Percentiles rank a stretch among this genome's conserved stretches.
phyloP scores from a whole-genome alignment of 1,284 basidiomycete species.

The Somion occarium region DNA sequence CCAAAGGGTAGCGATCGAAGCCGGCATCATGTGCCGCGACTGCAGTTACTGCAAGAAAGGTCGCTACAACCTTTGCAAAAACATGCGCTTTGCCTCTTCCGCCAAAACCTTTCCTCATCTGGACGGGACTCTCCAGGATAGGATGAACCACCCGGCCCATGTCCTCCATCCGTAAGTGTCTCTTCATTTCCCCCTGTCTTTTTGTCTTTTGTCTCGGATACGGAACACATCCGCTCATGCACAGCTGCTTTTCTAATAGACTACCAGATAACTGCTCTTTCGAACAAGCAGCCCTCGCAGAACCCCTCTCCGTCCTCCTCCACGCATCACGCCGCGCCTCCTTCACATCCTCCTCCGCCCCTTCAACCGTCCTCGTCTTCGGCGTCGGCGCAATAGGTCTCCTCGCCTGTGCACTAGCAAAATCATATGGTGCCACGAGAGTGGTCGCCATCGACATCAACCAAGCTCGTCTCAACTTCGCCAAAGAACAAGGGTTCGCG shows the following conservation, averaged over 20 bases:
- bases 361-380: slow-evolving; percentile 76
- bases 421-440: slow-evolving; percentile 62
- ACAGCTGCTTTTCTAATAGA: slow-evolving; percentile 32
- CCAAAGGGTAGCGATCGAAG: slow-evolving; percentile 91
- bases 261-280: slow-evolving; percentile 75
- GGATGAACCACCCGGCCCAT: slow-evolving; percentile 85
- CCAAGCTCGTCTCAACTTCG: slow-evolving; percentile 74
- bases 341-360: slow-evolving; percentile 85
- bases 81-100: slow-evolving; percentile 83
- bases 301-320: slow-evolving; percentile 87
- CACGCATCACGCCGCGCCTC: slow-evolving; percentile 76
- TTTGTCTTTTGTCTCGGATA: not conserved
- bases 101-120: slow-evolving; percentile 93
- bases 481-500: slow-evolving; percentile 70
- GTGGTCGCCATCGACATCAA: slow-evolving; percentile 87
- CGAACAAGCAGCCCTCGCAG: slow-evolving; percentile 82
- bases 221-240: slow-evolving; percentile 3
- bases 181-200: slow-evolving; percentile 5
- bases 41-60: slow-evolving; percentile 67
- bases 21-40: slow-evolving; percentile 81
- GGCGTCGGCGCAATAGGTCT: slow-evolving; percentile 92
- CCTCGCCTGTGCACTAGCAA: slow-evolving; percentile 78
- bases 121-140: slow-evolving; percentile 86
- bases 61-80: slow-evolving; percentile 92
- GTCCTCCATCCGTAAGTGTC: slow-evolving; percentile 79